A percentile compares a stretch with the other conserved stretches of the same genome.
phyloP scores from a whole-genome alignment of 1,284 basidiomycete species.

The Sphaerobolus stellatus region DNA sequence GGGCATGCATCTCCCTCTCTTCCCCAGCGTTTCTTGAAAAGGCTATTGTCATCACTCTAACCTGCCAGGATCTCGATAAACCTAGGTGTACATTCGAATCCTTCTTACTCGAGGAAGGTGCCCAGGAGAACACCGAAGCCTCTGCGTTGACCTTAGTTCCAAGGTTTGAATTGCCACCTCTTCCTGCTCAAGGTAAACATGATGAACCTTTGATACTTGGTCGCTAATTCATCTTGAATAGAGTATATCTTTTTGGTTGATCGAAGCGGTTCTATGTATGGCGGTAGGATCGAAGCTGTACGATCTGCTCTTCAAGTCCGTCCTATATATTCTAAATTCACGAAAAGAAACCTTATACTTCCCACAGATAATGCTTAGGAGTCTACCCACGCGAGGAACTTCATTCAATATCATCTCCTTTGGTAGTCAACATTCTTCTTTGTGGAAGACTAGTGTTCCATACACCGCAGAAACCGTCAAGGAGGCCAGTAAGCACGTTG shows the following conservation, averaged over 20 bases:
- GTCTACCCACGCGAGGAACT: slow-evolving; percentile 39
- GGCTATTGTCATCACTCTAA: slow-evolving; percentile 13
- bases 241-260: slow-evolving; percentile 51
- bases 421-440: slow-evolving; percentile 26
- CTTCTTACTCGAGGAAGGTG: slow-evolving; percentile 4
- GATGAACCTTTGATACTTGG: neutral
- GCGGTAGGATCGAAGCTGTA: slow-evolving; percentile 35
- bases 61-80: slow-evolving; percentile 12
- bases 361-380: slow-evolving; percentile 40
- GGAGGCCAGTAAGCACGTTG: slow-evolving; percentile 28
- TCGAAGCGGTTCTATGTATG: slow-evolving; percentile 47
- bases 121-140: slow-evolving; percentile 36
- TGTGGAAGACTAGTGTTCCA: slow-evolving; percentile 37
- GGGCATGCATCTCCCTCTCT: slow-evolving; percentile 9
- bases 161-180: slow-evolving; percentile 40
- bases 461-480: slow-evolving; percentile 30
- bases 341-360: no score
- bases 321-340: neutral
- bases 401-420: slow-evolving; percentile 56
- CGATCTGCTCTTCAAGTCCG: slow-evolving; percentile 11
- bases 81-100: slow-evolving; percentile 14
- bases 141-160: slow-evolving; percentile 54
- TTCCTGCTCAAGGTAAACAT: slow-evolving; percentile 30
- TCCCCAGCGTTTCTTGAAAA: slow-evolving; percentile 7
- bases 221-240: neutral